Conservation (phyloP, 2,329 filamentous ascomycete species). For the Rhynchosporium secalis region DNA sequence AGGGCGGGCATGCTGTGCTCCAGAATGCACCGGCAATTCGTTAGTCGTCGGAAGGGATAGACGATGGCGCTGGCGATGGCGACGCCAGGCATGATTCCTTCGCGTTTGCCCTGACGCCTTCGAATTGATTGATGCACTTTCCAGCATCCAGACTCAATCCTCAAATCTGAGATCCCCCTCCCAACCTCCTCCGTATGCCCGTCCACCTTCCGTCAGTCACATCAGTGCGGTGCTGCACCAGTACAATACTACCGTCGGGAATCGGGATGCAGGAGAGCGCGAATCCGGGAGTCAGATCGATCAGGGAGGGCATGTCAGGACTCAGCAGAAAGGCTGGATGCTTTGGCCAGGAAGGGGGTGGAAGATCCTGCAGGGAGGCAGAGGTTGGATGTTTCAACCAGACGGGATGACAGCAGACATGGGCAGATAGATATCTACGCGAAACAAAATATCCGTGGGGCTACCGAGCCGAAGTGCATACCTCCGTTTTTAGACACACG, state of each 20-base stretch:
- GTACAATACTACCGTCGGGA: not conserved
- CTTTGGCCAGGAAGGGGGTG: not conserved
- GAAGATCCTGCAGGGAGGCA: not conserved
- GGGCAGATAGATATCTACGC: not conserved
- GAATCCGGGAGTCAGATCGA: slow-evolving; percentile 5
- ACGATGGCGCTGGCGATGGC: not conserved
- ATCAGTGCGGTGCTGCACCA: not conserved
- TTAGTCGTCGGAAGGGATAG: not conserved
- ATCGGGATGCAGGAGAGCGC: not conserved
- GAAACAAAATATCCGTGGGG: not conserved
- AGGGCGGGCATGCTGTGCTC: too few relatives aligned
- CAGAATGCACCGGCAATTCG: too few relatives aligned
- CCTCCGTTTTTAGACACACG: not conserved
- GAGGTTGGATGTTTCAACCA: not conserved
- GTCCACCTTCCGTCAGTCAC: not conserved
- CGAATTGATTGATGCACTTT: not conserved
- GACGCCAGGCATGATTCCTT: not conserved
- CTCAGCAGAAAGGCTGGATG: slow-evolving; percentile 1
- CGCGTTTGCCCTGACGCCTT: slow-evolving; percentile 1
- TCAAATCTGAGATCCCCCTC: not conserved
- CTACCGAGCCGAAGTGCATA: not conserved
- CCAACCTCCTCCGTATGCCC: too few relatives aligned
- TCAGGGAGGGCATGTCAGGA: not conserved
- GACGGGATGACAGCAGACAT: not conserved
- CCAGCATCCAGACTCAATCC: not conserved